Conservation (phyloP, 2,329 filamentous ascomycete species). For the Xylariaceae sp. region DNA sequence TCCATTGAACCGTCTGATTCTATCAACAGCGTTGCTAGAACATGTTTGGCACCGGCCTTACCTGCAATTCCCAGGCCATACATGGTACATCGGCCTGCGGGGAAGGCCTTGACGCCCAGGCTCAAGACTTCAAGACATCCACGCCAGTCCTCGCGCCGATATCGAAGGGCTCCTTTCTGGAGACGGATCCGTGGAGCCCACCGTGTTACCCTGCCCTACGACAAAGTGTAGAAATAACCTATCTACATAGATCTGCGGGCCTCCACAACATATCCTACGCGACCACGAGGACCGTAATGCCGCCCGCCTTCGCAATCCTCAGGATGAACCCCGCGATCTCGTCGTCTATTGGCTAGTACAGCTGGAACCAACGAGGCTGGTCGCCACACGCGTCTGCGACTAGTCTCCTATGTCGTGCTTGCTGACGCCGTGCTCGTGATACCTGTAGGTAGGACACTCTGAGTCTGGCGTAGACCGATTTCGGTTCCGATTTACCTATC, state of each 20-base stretch:
- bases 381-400: constrained; percentile 61
- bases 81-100: constrained; percentile 56
- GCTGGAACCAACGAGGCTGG: constrained; percentile 69
- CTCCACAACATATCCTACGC: constrained; percentile 77
- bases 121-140: constrained; percentile 58
- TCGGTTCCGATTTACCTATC: constrained; percentile 67
- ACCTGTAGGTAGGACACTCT: constrained; percentile 68
- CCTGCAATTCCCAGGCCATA: constrained; percentile 57
- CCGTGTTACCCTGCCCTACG: constrained; percentile 58
- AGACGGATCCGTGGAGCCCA: constrained; percentile 70
- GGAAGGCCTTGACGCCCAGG: constrained; percentile 56
- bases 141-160: constrained; percentile 55
- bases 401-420: constrained; percentile 67
- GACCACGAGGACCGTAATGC: constrained; percentile 68
- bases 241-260: constrained; percentile 68
- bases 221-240: constrained; percentile 63
- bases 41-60: constrained; percentile 51
- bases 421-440: constrained; percentile 68
- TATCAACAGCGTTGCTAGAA: constrained; percentile 49
- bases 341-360: constrained; percentile 73
- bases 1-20: constrained; percentile 61
- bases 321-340: constrained; percentile 68
- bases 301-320: constrained; percentile 60
- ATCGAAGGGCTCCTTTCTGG: constrained; percentile 58
- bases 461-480: constrained; percentile 62